Evolutionary conservation across 1,284 basidiomycete species (phyloP).

Genomic region (Apiotrichum gamsii): DNA sequence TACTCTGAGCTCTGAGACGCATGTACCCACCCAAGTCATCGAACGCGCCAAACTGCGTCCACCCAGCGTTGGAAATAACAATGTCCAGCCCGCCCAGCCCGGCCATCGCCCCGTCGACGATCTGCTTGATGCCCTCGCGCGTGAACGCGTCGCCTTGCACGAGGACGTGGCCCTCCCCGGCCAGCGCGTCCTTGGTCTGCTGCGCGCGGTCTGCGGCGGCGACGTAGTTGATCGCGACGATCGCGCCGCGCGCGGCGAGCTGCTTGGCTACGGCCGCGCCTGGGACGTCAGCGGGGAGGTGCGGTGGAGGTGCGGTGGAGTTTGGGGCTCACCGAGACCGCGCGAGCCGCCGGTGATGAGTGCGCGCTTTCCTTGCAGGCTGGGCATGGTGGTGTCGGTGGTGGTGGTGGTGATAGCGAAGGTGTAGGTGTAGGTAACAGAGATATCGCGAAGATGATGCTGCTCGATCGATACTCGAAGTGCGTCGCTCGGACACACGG

Average conservation of each 20-base stretch:
- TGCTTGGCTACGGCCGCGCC: conserved; percentile 14
- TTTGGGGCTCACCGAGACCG: conserved; percentile 13
- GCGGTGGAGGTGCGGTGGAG: no score
- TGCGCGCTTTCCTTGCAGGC: conserved; percentile 20
- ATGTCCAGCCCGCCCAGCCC: conserved; percentile 20
- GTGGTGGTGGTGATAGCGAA: no score
- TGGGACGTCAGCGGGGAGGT: neutral
- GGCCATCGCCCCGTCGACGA: conserved; percentile 12
- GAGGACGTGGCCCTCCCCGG: conserved; percentile 16
- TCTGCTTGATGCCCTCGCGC: conserved; percentile 15
- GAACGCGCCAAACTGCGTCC: conserved; percentile 22
- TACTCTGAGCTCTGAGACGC: no score
- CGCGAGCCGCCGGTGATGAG: conserved; percentile 26
- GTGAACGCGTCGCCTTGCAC: conserved; percentile 21
- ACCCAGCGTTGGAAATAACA: conserved; percentile 23
- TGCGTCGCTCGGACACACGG: no score
- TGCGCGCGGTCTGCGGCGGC: conserved; percentile 16
- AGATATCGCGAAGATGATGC: no score
- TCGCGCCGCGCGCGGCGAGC: conserved; percentile 18
- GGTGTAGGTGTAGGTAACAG: no score
- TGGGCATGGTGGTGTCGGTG: conserved; percentile 7
- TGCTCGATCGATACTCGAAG: no score
- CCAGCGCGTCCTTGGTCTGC: conserved; percentile 10
- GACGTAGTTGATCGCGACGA: conserved; percentile 21
- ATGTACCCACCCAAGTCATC: conserved; percentile 21